Evolutionary conservation across 495 filamentous ascomycete species (phyloP), one percentile per base, ranked within the genome.

Genomic region (Penicillium canariense): DNA sequence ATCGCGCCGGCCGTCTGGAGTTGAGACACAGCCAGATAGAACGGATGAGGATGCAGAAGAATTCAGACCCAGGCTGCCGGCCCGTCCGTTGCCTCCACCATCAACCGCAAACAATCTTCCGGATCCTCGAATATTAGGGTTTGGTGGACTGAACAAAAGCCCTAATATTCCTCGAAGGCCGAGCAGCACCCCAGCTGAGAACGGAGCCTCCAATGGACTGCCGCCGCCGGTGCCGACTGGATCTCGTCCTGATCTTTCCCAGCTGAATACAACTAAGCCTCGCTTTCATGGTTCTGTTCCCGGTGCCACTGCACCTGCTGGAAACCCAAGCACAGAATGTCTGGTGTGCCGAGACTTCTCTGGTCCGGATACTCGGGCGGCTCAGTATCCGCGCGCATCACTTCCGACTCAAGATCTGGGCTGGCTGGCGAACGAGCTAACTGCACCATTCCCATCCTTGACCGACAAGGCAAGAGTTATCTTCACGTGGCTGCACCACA

Each of bases 401-500:
- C 77, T 94, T 28, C 87, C 89, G 4, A 75, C 78, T 1, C 71
- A 77, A 1, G 85, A 91, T 65, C 51, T 88, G 17, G 77, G 72
- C 14, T 87, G 86, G 77, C 81, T 98, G 12, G 90, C 91, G 0
- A 73, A 80, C 34, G 83, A 87, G 48, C 81, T 97, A 22, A 93
- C 89, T 44, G 68, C 77, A 7, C 90, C 90, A 2, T 97, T 97
- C 66, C 70, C 83, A 5, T 94, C 88, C 2, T 58, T 69, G 0
- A 96, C 92, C 2, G 94, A 97, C 67, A 96, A 96, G 70, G 92
- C 94, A 10, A 82, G 94, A 14, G 87, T 80, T 8, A 87, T 98
- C 53, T 98, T 98, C 68, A 89, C 90, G 7, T 98, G 92, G 94
- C 80, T 90, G 42, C 94, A 97, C 69, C 87, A 98, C 69, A 97